phyloP scores from a whole-genome alignment of 2,329 filamentous ascomycete species.

The Coniochaeta sp. region DNA sequence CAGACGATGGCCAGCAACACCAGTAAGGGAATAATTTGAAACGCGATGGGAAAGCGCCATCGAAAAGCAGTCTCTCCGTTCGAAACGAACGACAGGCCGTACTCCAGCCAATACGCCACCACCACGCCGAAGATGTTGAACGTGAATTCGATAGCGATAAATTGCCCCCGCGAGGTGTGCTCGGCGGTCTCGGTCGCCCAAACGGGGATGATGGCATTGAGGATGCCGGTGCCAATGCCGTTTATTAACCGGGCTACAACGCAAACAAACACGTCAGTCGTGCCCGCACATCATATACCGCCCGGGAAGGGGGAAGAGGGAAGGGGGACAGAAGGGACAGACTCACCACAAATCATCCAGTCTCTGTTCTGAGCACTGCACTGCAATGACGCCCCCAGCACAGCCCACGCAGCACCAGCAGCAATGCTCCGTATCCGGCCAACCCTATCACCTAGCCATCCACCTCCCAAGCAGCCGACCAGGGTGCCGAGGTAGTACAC shows the following conservation, averaged over 20 bases:
- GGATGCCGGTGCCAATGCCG: slow-evolving; percentile 60
- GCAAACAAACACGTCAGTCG: no score
- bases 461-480: slow-evolving; percentile 40
- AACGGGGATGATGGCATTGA: slow-evolving; percentile 65
- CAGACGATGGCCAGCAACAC: slow-evolving; percentile 19
- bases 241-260: slow-evolving; percentile 54
- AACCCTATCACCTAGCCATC: slow-evolving; percentile 55
- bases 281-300: no score
- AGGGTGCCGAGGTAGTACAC: slow-evolving; percentile 53
- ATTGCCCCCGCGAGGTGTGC: slow-evolving; percentile 59
- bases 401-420: slow-evolving; percentile 47
- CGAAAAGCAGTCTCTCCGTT: slow-evolving; percentile 17
- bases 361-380: slow-evolving; percentile 56
- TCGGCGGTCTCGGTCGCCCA: slow-evolving; percentile 66
- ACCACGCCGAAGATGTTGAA: slow-evolving; percentile 18
- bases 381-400: slow-evolving; percentile 58
- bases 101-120: slow-evolving; percentile 23
- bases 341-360: slow-evolving; percentile 63
- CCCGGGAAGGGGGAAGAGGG: no score
- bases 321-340: no score
- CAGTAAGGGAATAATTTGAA: slow-evolving; percentile 22
- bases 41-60: slow-evolving; percentile 20
- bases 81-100: slow-evolving; percentile 20
- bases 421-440: slow-evolving; percentile 60
- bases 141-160: slow-evolving; percentile 35